Conservation (phyloP, 2,329 filamentous ascomycete genomes). For the Tetracladium maxilliforme region DNA sequence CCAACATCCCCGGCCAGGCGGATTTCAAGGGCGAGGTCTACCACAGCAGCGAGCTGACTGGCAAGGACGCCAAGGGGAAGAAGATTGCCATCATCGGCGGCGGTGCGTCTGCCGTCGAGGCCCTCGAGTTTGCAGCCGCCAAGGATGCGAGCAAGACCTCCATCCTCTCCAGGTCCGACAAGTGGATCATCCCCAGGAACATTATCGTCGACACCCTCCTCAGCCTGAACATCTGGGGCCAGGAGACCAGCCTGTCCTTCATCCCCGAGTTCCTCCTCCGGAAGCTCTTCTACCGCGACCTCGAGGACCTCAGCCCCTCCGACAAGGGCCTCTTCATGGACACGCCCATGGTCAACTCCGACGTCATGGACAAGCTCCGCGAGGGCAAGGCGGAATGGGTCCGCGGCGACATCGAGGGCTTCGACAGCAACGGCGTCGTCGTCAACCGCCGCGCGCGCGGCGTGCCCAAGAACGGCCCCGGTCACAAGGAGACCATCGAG, state of each 20-base stretch:
- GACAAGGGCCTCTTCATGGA: constrained; percentile 65
- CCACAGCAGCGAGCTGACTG: constrained; percentile 64
- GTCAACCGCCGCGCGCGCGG: constrained; percentile 61
- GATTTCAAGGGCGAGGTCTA: constrained; percentile 57
- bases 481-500: constrained; percentile 47
- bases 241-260: constrained; percentile 61
- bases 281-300: constrained; percentile 71
- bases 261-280: constrained; percentile 65
- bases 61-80: constrained; percentile 58
- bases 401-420: constrained; percentile 60
- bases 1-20: constrained; percentile 53
- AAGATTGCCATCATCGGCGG: constrained; percentile 65
- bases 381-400: constrained; percentile 62
- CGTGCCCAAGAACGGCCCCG: constrained; percentile 63
- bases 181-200: constrained; percentile 80
- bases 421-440: constrained; percentile 46
- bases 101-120: constrained; percentile 70
- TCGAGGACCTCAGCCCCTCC: constrained; percentile 56
- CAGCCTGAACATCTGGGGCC: constrained; percentile 64
- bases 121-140: constrained; percentile 61
- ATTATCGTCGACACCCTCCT: constrained; percentile 59
- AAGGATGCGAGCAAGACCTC: constrained; percentile 53
- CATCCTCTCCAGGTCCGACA: constrained; percentile 64
- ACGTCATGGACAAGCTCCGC: constrained; percentile 64
- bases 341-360: constrained; percentile 78